Percentiles rank a stretch among this genome's conserved stretches.
These are phyloP conservation scores for Cenococcum geophilum DNA, from an alignment of 495 filamentous ascomycete genomes.

Conservation along the genomic window DNA sequence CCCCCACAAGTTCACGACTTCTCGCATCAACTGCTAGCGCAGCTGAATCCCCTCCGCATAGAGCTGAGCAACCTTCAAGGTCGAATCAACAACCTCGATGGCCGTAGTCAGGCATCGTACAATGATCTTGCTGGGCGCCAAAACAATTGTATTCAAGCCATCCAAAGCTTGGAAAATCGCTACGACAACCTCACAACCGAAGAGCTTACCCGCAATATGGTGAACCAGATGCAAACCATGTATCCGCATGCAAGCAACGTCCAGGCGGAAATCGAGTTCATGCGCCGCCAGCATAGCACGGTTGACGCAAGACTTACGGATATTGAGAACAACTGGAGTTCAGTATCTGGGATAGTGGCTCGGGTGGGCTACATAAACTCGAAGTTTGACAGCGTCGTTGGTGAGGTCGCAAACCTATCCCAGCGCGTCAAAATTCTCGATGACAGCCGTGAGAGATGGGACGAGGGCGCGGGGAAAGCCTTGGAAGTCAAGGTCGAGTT, in stretches of 20 bases:
- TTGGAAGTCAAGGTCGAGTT: not conserved
- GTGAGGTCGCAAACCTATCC: too few species aligned
- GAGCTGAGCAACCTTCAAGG: not conserved
- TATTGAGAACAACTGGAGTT: not conserved
- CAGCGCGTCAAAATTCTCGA: too few species aligned
- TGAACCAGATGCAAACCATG: constrained; percentile 2
- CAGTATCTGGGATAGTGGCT: not conserved
- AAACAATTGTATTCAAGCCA: not conserved
- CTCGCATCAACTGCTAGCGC: too few species aligned
- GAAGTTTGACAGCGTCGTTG: too few species aligned
- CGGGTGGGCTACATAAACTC: not conserved
- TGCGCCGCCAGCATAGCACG: not conserved
- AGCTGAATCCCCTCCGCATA: too few species aligned
- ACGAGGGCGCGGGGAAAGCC: not conserved
- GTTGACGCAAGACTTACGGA: not conserved
- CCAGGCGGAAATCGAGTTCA: not conserved
- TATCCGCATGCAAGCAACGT: not conserved
- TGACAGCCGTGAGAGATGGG: too few species aligned
- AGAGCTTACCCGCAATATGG: constrained; percentile 2
- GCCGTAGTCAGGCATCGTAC: too few species aligned
- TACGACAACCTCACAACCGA: constrained; percentile 11
- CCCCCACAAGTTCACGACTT: not conserved
- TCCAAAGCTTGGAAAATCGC: not conserved
- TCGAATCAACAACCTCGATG: not conserved
- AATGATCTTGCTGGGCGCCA: not conserved